Conservation (phyloP, 352 stramenopile species). For the Halophytophthora polymorphica region DNA sequence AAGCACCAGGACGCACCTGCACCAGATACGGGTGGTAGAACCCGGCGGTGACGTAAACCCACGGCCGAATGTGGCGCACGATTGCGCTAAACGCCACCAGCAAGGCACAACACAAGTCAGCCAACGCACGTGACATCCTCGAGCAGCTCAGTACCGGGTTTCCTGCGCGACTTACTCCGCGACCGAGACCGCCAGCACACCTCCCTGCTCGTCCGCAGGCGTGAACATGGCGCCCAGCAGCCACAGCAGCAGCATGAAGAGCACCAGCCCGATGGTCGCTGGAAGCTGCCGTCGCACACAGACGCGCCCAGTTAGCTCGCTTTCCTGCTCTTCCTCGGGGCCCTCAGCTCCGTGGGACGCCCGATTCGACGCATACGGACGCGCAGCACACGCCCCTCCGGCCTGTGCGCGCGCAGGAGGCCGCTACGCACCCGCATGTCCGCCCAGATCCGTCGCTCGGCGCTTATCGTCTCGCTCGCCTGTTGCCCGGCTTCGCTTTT, state of each 20-base stretch:
- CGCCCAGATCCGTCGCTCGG: constrained; percentile 12
- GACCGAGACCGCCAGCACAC: constrained; percentile 77
- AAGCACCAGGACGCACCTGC: constrained; percentile 33
- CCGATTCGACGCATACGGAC: background rate
- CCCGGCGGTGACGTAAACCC: constrained; percentile 80
- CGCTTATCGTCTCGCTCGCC: background rate
- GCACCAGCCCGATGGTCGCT: constrained; percentile 59
- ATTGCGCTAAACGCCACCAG: constrained; percentile 51
- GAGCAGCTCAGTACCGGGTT: background rate
- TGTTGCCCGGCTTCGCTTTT: background rate
- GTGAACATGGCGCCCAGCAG: constrained; percentile 72
- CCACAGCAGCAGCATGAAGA: constrained; percentile 67
- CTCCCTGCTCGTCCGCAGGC: constrained; percentile 54
- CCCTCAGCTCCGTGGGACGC: no score
- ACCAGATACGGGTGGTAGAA: constrained; percentile 84
- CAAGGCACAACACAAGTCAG: background rate
- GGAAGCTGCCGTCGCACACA: constrained; percentile 41
- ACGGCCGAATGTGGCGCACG: constrained; percentile 80
- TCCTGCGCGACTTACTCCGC: constrained; percentile 48
- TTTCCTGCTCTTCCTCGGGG: no score
- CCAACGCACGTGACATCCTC: background rate
- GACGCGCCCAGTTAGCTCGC: background rate
- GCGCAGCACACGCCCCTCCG: background rate
- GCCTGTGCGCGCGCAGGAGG: background rate
- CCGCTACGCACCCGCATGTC: constrained; percentile 29